Conservation (phyloP, 768 basidiomycete species). For the Lyophyllum decastes region DNA sequence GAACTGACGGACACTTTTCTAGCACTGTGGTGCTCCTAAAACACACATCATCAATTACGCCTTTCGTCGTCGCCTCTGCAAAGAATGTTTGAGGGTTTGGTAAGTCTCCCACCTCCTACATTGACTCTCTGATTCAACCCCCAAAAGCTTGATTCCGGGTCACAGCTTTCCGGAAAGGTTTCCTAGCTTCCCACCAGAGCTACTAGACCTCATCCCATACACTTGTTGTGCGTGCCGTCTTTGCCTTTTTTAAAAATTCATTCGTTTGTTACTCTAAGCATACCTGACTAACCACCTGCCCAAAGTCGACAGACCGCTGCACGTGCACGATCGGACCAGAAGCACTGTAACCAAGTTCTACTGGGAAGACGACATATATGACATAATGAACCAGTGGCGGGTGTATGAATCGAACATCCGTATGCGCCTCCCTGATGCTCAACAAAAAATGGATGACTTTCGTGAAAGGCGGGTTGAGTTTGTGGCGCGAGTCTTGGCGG, state of each 20-base stretch:
- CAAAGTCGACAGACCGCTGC: no score
- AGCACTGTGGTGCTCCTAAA: constrained; percentile 11
- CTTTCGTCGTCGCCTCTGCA: constrained; percentile 26
- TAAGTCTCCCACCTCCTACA: constrained; percentile 9
- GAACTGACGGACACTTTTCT: no score
- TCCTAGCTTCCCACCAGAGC: constrained; percentile 24
- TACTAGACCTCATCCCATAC: constrained; percentile 31
- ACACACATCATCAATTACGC: constrained; percentile 24
- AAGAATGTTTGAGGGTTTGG: constrained; percentile 26
- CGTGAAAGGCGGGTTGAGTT: background rate
- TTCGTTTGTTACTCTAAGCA: no score
- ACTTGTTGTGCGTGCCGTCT: constrained; percentile 26
- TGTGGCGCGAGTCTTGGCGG: background rate
- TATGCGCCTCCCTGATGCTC: background rate
- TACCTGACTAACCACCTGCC: no score
- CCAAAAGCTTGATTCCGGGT: constrained; percentile 30
- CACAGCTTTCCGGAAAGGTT: constrained; percentile 23
- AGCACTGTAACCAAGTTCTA: background rate
- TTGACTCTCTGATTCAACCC: background rate
- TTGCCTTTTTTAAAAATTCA: no score
- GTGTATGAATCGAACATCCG: background rate
- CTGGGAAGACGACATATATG: background rate
- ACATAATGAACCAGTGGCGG: background rate
- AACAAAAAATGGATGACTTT: background rate
- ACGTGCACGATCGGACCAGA: background rate